Evolutionary conservation across 371 early-diverging fungal species (phyloP).

Genomic region (Mucor indicus): DNA sequence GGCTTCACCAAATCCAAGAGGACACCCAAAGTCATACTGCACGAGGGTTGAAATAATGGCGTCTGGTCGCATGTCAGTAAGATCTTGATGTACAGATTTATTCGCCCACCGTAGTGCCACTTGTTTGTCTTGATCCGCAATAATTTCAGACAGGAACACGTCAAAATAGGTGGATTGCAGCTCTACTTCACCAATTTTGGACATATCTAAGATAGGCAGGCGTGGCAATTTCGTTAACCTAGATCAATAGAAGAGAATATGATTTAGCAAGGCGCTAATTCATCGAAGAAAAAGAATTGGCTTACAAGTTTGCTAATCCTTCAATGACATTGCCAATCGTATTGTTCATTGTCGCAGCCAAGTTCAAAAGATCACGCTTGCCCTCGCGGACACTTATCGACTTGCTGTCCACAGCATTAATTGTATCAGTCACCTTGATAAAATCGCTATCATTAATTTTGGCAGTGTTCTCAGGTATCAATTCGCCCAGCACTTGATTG

Average conservation of each 20-base stretch:
- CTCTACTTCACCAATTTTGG: constrained; percentile 15
- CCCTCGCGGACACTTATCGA: constrained; percentile 15
- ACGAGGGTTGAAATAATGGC: constrained; percentile 18
- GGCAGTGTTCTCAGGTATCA: constrained; percentile 13
- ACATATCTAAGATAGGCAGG: constrained; percentile 6
- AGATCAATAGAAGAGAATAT: constrained; percentile 20
- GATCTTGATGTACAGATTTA: constrained; percentile 6
- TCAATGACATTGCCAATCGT: constrained; percentile 14
- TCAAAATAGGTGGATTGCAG: constrained; percentile 18
- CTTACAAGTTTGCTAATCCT: constrained; percentile 19
- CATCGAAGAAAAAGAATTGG: constrained; percentile 17
- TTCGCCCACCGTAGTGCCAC: constrained; percentile 14
- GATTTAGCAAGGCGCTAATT: constrained; percentile 14
- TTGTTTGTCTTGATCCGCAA: constrained; percentile 12
- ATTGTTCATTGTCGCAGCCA: constrained; percentile 17
- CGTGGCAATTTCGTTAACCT: constrained; percentile 16
- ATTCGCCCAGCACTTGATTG: constrained; percentile 20
- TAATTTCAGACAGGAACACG: constrained; percentile 8
- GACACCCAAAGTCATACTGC: constrained; percentile 15
- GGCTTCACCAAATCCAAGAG: constrained; percentile 18
- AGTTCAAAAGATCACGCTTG: constrained; percentile 20
- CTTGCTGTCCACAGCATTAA: constrained; percentile 18
- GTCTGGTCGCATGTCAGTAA: constrained; percentile 12
- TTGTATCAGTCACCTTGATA: constrained; percentile 18
- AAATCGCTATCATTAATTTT: constrained; percentile 23